phyloP scores from a whole-genome alignment of 345 rosid species.

The Rhizophora apiculata region DNA sequence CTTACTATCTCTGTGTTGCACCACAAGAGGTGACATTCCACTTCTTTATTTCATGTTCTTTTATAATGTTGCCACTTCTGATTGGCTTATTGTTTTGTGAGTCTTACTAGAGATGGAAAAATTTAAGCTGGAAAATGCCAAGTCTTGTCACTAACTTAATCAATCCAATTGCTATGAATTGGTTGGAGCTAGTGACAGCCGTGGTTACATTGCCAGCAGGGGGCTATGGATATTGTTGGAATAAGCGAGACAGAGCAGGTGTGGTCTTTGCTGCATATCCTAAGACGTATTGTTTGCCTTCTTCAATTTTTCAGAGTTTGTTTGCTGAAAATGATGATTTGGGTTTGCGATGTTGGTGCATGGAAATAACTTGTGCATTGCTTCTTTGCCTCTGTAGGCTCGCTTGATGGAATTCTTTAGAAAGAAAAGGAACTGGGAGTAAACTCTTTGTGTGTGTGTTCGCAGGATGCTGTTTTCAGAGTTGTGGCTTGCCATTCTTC shows the following conservation, averaged over 20 bases:
- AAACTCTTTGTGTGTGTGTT: slow-evolving; percentile 9
- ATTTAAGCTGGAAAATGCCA: slow-evolving; percentile 70
- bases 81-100: slow-evolving; percentile 20
- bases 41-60: slow-evolving; percentile 6
- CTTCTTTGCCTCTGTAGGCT: too few relatives aligned
- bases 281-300: not conserved
- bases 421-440: not conserved
- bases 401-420: too few relatives aligned
- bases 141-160: slow-evolving; percentile 86
- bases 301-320: not conserved
- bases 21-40: slow-evolving; percentile 53
- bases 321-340: too few relatives aligned
- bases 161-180: slow-evolving; percentile 80
- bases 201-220: slow-evolving; percentile 69
- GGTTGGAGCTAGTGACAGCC: slow-evolving; percentile 65
- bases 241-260: slow-evolving; percentile 77
- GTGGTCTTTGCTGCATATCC: slow-evolving; percentile 17
- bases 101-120: slow-evolving; percentile 58
- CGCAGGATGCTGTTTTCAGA: slow-evolving; percentile 71
- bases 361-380: too few relatives aligned
- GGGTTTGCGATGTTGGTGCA: too few relatives aligned
- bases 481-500: slow-evolving; percentile 78
- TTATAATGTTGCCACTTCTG: slow-evolving; percentile 12
- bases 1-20: slow-evolving; percentile 89
- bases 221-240: slow-evolving; percentile 85